Evolutionary conservation across 352 stramenopile genomes (phyloP), one percentile per base, ranked within the genome.

Genomic region (Pythium folliculosum): DNA sequence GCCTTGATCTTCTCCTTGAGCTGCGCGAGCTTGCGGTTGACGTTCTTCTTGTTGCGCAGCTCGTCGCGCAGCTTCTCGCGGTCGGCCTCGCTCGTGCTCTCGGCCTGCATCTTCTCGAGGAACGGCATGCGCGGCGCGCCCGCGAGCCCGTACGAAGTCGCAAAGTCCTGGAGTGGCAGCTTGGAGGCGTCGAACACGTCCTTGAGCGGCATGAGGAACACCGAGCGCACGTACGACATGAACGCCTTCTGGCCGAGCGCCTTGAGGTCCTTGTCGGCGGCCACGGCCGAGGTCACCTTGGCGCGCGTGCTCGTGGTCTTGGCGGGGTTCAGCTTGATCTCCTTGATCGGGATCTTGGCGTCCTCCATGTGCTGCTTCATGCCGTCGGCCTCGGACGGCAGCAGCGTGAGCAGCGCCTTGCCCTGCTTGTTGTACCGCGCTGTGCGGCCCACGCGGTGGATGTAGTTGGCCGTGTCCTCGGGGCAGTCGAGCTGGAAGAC

Each of bases 1-100:
- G 89, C 85, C 71, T 98, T 97, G 68, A 99, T 99, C 76, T 99
- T 97, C 49, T 99, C 96, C 71, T 99, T 99, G 10, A 99, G 87
- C 76, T 96, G 87, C 72, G 98, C 84, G 21, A 99, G 76, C 72
- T 98, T 98, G 38, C 94, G 90, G 79, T 99, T 99, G 5, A 97
- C 89, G 76, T 99, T 99, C 77, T 99, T 99, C 73, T 98, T 97
- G 53, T 78, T 76, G 21, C 91, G 84, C 10, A 96, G 81, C 61
- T 95, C 88, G 22, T 96, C 88, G 12, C 90, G 89, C 44, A 97
- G 69, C 59, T 90, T 81, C 44, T 96, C 89, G 52, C 51, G 53
- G n/a, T 76, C 75, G 32, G 74, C 72, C 32, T 86, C 81, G 17
- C 44, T 69, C 10, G 63, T 44, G 22, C 30, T 43, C 19, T 75